phyloP scores from a whole-genome alignment of 495 filamentous ascomycete genomes.

The Penicillium dipodomyicola region DNA sequence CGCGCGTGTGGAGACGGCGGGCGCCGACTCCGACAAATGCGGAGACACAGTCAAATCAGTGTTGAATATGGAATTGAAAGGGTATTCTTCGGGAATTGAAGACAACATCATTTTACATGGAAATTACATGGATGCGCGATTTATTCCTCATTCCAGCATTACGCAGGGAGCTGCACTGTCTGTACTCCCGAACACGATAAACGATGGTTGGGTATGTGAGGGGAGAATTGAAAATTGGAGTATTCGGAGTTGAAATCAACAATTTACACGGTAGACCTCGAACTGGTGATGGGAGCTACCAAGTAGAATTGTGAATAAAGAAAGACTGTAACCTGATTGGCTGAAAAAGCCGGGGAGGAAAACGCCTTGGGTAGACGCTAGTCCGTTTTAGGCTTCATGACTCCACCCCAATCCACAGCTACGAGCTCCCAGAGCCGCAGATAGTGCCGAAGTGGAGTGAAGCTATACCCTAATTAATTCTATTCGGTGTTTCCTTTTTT shows the following conservation, averaged over 20 bases:
- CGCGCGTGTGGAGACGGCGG: conserved; percentile 18
- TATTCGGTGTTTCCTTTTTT: conserved; percentile 12
- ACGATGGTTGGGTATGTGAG: neutral
- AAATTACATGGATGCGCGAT: conserved; percentile 3
- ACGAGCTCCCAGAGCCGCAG: conserved; percentile 36
- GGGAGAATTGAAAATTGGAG: conserved; percentile 1
- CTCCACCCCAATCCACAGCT: conserved; percentile 19
- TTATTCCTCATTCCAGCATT: conserved; percentile 4
- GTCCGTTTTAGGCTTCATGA: neutral
- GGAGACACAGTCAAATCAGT: conserved; percentile 14
- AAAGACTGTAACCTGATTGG: conserved; percentile 19
- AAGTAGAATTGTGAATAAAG: conserved; percentile 14
- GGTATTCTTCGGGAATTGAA: neutral
- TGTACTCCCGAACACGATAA: neutral
- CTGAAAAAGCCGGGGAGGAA: conserved; percentile 22
- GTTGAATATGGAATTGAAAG: conserved; percentile 2
- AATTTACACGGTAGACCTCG: conserved; percentile 24
- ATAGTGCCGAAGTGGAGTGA: conserved; percentile 29
- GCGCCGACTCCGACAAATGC: conserved; percentile 19
- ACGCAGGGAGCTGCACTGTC: conserved; percentile 3
- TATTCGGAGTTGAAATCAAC: neutral
- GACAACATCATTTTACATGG: neutral
- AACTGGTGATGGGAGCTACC: conserved; percentile 18
- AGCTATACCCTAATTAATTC: neutral
- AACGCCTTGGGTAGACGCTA: conserved; percentile 10